Percentiles rank a stretch among this genome's conserved stretches.
These are phyloP conservation scores for Termitomyces sp. DNA, from an alignment of 768 basidiomycete genomes.

Conservation along the genomic window DNA sequence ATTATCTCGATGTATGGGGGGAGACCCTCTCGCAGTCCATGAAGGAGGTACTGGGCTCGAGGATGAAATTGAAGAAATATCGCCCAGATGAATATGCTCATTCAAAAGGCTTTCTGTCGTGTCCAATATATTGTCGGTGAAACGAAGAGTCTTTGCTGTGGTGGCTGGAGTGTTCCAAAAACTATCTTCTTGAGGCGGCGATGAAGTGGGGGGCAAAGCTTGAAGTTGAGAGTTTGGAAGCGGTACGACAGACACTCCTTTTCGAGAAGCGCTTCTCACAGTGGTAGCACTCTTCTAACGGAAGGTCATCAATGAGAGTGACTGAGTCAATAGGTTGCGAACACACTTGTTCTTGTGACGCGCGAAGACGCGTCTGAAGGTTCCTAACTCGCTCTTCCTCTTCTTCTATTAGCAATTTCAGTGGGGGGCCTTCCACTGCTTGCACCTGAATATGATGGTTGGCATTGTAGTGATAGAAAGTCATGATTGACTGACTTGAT, in stretches of 20 bases:
- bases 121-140: conserved; percentile 56
- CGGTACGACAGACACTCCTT: neutral
- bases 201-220: conserved; percentile 17
- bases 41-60: conserved; percentile 23
- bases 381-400: conserved; percentile 37
- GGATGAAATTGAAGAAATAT: conserved; percentile 46
- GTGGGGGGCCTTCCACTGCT: conserved; percentile 19
- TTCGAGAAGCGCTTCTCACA: conserved; percentile 1
- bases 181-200: conserved; percentile 43
- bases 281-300: conserved; percentile 17
- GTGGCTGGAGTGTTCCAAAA: conserved; percentile 62
- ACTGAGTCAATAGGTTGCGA: neutral
- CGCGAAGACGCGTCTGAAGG: conserved; percentile 31
- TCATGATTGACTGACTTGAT: conserved; percentile 23
- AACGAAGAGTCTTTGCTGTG: conserved; percentile 53
- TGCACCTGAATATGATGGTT: conserved; percentile 19
- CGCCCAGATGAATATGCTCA: conserved; percentile 55
- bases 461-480: neutral
- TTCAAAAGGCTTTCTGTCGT: conserved; percentile 53
- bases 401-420: conserved; percentile 32
- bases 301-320: neutral
- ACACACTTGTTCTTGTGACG: conserved; percentile 37
- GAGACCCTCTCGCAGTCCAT: neutral
- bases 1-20: neutral
- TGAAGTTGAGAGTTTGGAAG: conserved; percentile 17